Evolutionary conservation across 208 protist species (phyloP).

Genomic region (Crithidia bombi): DNA sequence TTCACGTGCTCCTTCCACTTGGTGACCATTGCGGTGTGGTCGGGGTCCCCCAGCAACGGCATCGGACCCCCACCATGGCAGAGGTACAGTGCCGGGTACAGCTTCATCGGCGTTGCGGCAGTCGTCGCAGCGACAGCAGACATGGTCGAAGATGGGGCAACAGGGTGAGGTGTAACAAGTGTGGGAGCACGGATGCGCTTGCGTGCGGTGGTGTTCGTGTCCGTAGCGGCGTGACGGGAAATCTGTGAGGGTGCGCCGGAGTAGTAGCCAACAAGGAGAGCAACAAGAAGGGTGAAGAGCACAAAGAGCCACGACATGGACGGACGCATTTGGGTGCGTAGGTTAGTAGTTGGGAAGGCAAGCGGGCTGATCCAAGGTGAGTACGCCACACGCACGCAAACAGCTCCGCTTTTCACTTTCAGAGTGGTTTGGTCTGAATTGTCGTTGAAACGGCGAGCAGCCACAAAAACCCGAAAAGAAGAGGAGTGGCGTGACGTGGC

Average conservation of each 20-base stretch:
- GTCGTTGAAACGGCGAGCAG: too few relatives aligned
- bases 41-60: slow-evolving; percentile 58
- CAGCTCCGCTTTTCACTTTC: too few relatives aligned
- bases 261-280: slow-evolving; percentile 12
- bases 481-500: too few relatives aligned
- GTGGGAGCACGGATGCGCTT: too few relatives aligned
- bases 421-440: too few relatives aligned
- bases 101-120: background rate
- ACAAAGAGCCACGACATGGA: slow-evolving; percentile 13
- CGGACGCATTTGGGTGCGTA: slow-evolving; percentile 1
- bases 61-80: slow-evolving; percentile 74
- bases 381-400: too few relatives aligned
- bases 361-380: too few relatives aligned
- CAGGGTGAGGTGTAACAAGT: background rate
- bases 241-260: background rate
- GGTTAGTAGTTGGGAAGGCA: too few relatives aligned
- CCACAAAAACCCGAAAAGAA: too few relatives aligned
- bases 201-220: background rate
- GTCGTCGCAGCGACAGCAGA: background rate
- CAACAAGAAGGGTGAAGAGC: slow-evolving; percentile 9
- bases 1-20: slow-evolving; percentile 45
- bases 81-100: slow-evolving; percentile 70
- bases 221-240: background rate
- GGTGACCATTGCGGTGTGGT: slow-evolving; percentile 37
- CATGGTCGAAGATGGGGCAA: background rate